A percentile compares a stretch with the other conserved stretches of the same genome.
These are phyloP conservation scores for Gaeumannomyces tritici DNA, from an alignment of 2,329 filamentous ascomycete species.

Conservation along the genomic window DNA sequence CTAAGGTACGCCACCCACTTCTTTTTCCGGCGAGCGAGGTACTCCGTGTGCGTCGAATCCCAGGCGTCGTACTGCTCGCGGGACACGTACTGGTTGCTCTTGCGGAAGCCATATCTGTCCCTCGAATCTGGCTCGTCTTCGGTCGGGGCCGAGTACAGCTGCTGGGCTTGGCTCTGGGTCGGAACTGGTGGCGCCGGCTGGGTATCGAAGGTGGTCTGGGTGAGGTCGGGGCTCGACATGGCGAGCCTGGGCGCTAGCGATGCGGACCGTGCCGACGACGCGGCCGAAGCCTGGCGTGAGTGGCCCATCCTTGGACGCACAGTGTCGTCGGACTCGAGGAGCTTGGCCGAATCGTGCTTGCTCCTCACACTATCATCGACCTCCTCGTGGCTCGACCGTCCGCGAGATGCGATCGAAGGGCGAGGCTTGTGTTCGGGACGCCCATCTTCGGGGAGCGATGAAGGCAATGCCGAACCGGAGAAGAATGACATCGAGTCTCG, in stretches of 20 bases:
- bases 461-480: constrained; percentile 21
- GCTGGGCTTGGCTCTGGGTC: not conserved
- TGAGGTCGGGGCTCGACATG: constrained; percentile 2
- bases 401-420: not conserved
- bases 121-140: constrained; percentile 43
- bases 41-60: constrained; percentile 65
- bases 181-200: not conserved
- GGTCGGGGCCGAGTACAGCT: constrained; percentile 20
- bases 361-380: constrained; percentile 17
- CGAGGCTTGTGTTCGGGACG: constrained; percentile 19
- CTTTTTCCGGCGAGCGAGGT: constrained; percentile 61
- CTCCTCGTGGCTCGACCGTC: constrained; percentile 9
- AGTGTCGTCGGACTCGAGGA: constrained; percentile 23
- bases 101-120: constrained; percentile 89
- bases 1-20: constrained; percentile 78
- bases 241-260: not conserved
- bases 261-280: not conserved
- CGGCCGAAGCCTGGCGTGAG: not conserved
- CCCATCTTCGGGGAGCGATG: constrained; percentile 22
- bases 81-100: constrained; percentile 70
- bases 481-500: constrained; percentile 30
- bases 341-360: constrained; percentile 43
- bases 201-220: not conserved
- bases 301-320: not conserved
- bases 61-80: constrained; percentile 72